These are phyloP conservation scores for Plasmodium adleri DNA, from an alignment of 169 alveolate genomes.

Conservation along the genomic window DNA sequence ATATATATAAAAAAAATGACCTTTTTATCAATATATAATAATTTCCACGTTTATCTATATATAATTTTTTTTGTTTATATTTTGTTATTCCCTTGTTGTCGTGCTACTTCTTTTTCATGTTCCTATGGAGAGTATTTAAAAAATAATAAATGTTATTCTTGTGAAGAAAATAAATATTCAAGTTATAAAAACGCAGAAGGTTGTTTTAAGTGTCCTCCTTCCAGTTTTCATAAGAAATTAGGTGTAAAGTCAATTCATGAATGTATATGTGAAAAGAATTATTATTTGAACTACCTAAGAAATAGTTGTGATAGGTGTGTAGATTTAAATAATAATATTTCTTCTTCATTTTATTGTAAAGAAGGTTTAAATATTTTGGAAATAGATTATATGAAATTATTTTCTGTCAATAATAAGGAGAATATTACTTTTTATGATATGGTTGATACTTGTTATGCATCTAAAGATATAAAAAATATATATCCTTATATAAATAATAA, in stretches of 20 bases:
- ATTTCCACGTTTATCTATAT: no score
- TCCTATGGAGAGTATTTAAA: slow-evolving; percentile 68
- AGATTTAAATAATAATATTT: slow-evolving; percentile 8
- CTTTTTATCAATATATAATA: no score
- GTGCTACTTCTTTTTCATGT: slow-evolving; percentile 22
- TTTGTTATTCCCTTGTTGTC: no score
- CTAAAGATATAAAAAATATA: slow-evolving; percentile 38
- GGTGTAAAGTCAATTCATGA: slow-evolving; percentile 55
- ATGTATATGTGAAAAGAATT: slow-evolving; percentile 46
- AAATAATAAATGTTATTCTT: slow-evolving; percentile 42
- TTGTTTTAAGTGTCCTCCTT: slow-evolving; percentile 71
- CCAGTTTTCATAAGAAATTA: slow-evolving; percentile 43
- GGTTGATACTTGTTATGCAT: slow-evolving; percentile 35
- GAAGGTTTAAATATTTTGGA: slow-evolving; percentile 29
- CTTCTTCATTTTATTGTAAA: slow-evolving; percentile 30
- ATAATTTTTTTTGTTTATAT: no score
- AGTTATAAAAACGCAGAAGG: slow-evolving; percentile 65
- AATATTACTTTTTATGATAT: slow-evolving; percentile 23
- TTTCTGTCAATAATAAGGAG: slow-evolving; percentile 37
- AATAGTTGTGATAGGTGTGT: slow-evolving; percentile 70
- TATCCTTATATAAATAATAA: slow-evolving; percentile 74
- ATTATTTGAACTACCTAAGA: slow-evolving; percentile 50
- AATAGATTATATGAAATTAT: slow-evolving; percentile 47
- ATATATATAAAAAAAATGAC: no score
- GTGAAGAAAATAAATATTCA: slow-evolving; percentile 49